Evolutionary conservation across 352 stramenopile genomes (phyloP), one percentile per base, ranked within the genome.

Genomic region (Nothophytophthora sp.): DNA sequence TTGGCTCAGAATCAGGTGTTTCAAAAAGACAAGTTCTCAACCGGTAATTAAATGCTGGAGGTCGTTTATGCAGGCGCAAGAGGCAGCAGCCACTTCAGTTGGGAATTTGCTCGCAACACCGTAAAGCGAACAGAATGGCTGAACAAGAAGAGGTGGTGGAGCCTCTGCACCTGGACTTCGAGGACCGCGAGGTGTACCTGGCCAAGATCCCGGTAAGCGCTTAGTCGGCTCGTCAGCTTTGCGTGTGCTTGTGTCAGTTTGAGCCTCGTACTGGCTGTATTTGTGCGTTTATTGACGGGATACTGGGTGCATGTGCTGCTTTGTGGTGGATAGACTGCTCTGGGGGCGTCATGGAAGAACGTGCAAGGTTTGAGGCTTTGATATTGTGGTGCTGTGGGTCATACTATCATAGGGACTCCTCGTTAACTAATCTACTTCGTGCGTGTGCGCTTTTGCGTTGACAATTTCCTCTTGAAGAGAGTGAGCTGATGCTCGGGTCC

Each of bases 121-220:
- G 27, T 1, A 43, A 11, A n/a, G 11, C 2, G 4, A 28, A 3
- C 23, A 73, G 53, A 18, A 92, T 92, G 78, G 66, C 73, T 6
- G 80, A 97, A 52, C 88, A 96, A 44, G 82, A 93, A 34, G 75
- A 96, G 42, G 73, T 96, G n/a, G 81, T 96, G 36, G 88, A 97
- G 81, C 84, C 83, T 38, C 63, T 95, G 64, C 84, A 92, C 61
- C 67, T 95, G 34, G 84, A 95, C 54, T 77, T 92, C 24, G 81
- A 95, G 70, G 81, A 91, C 64, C 81, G 84, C 39, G 81, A 95
- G 68, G 76, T 95, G 49, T 95, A 92, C 54, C 71, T 95, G 42
- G 84, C 82, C 37, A 95, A 95, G 65, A 85, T 95, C 30, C 84
- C 84, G 62, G 84, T 95, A 56, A 41, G n/a, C n/a, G n/a, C n/a